These are phyloP conservation scores for Hypoxylon crocopeplum DNA, from an alignment of 495 filamentous ascomycete species.

Conservation along the genomic window DNA sequence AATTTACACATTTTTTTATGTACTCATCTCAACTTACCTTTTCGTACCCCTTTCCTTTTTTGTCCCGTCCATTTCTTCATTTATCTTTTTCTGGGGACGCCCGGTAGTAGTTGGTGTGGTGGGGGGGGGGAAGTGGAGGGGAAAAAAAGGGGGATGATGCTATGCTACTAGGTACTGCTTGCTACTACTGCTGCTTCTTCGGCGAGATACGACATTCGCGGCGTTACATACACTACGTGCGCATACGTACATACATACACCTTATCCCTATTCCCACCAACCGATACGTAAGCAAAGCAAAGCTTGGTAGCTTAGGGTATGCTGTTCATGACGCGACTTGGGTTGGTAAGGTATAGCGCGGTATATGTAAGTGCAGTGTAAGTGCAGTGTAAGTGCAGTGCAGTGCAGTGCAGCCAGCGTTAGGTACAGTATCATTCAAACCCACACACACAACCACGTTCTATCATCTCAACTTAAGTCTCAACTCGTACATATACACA, in stretches of 20 bases:
- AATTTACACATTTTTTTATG: constrained; percentile 3
- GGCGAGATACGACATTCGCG: constrained; percentile 20
- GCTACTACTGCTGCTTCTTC: neutral
- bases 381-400: neutral
- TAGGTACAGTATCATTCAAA: constrained; percentile 8
- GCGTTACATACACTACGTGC: neutral
- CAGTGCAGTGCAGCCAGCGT: too few relatives aligned
- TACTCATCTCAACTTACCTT: too few relatives aligned
- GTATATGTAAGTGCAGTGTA: neutral
- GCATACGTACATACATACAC: neutral
- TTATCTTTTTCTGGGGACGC: constrained; percentile 16
- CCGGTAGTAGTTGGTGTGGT: constrained; percentile 24
- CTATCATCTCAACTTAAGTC: too few relatives aligned
- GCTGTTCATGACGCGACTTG: neutral
- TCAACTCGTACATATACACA: neutral
- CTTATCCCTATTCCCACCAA: neutral
- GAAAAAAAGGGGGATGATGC: neutral
- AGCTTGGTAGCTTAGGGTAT: constrained; percentile 2
- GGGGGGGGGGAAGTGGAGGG: constrained; percentile 4
- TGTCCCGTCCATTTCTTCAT: neutral
- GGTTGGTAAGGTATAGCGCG: neutral
- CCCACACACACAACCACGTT: constrained; percentile 3
- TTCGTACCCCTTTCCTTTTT: constrained; percentile 3
- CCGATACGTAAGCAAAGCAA: constrained; percentile 18
- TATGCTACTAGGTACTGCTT: neutral